These are phyloP conservation scores for Clathrospora elynae DNA, from an alignment of 2,329 filamentous ascomycete genomes.

Conservation along the genomic window DNA sequence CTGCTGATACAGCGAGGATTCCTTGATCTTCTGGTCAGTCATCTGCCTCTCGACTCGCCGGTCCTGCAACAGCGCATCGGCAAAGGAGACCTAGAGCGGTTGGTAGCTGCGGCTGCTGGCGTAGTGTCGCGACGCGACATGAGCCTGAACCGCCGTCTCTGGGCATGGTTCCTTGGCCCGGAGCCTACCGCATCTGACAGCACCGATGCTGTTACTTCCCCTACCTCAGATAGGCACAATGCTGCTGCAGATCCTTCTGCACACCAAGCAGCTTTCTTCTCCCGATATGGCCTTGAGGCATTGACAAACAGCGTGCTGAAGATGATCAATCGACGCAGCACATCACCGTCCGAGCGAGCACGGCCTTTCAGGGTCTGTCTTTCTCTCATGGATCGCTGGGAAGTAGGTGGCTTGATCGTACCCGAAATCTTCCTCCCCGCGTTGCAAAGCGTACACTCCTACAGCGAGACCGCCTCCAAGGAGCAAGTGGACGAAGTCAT, in stretches of 20 bases:
- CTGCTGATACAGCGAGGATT: constrained; percentile 92
- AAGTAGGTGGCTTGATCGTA: constrained; percentile 88
- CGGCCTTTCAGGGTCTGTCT: constrained; percentile 89
- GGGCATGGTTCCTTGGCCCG: constrained; percentile 93
- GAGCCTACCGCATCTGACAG: constrained; percentile 56
- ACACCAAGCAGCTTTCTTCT: constrained; percentile 73
- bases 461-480: constrained; percentile 69
- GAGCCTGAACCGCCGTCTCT: constrained; percentile 93
- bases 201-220: constrained; percentile 42
- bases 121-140: constrained; percentile 92
- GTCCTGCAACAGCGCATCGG: constrained; percentile 79
- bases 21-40: constrained; percentile 86
- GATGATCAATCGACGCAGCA: constrained; percentile 68
- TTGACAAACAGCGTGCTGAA: constrained; percentile 75
- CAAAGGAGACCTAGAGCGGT: constrained; percentile 74
- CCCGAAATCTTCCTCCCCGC: constrained; percentile 87
- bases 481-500: constrained; percentile 83
- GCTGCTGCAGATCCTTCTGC: constrained; percentile 47
- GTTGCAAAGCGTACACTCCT: constrained; percentile 77
- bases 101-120: constrained; percentile 81
- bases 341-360: constrained; percentile 69
- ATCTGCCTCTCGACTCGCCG: constrained; percentile 81
- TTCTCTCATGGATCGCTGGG: constrained; percentile 97
- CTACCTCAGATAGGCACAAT: constrained; percentile 56
- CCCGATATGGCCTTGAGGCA: constrained; percentile 74